Evolutionary conservation across 225 moss, liverwort and hornwort genomes (phyloP).

Genomic region (Bryoerythrophyllum caledonicum): DNA sequence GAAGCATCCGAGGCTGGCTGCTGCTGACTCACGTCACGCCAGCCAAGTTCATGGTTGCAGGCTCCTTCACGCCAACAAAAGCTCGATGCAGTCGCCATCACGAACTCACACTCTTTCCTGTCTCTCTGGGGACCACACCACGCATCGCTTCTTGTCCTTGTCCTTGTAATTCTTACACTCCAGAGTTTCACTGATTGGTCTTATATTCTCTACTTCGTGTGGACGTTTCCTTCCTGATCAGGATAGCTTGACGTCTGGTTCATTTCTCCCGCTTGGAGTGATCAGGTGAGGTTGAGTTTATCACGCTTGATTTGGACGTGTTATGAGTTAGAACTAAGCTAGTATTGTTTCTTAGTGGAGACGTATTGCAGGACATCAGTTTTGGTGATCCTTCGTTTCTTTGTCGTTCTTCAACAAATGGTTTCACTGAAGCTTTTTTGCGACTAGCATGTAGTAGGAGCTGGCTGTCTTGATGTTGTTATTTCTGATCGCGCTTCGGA

Average conservation of each 20-base stretch:
- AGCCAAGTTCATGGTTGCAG: not conserved
- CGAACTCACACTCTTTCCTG: not conserved
- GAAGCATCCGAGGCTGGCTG: constrained; percentile 28
- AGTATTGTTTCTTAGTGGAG: not conserved
- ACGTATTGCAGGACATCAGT: not conserved
- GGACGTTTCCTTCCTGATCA: not conserved
- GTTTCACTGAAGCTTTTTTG: not conserved
- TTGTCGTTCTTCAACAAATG: not conserved
- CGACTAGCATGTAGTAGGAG: not conserved
- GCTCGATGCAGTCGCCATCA: not conserved
- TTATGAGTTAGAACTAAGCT: not conserved
- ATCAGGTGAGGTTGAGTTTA: not conserved
- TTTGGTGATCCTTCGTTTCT: not conserved
- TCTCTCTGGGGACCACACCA: not conserved
- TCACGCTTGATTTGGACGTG: not conserved
- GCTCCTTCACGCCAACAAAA: not conserved
- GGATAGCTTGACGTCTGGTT: not conserved
- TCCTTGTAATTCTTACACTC: not conserved
- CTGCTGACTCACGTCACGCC: constrained; percentile 20
- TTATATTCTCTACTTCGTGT: not conserved
- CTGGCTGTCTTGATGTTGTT: not conserved
- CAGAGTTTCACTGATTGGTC: not conserved
- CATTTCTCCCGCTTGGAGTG: not conserved
- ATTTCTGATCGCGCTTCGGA: not conserved
- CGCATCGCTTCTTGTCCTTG: not conserved